Conservation (phyloP, 163 green algal genomes). For the Chlorella variabilis region DNA sequence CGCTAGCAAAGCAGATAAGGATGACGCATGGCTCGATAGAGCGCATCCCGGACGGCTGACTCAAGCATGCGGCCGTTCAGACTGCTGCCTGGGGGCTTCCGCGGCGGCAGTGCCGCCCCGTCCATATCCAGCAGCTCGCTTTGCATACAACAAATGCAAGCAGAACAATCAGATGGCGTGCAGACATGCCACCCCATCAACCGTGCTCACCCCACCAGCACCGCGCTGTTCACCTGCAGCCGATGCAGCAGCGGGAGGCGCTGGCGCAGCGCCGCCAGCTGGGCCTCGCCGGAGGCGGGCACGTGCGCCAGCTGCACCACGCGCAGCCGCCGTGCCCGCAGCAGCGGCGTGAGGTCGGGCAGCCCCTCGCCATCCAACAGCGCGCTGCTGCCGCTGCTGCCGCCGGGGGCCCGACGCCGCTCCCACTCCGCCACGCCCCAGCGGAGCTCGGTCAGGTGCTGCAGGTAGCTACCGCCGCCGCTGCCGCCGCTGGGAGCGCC, state of each 20-base stretch:
- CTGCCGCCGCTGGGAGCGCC: not conserved
- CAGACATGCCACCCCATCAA: too few relatives aligned
- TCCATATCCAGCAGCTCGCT: too few relatives aligned
- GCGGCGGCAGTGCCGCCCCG: too few relatives aligned
- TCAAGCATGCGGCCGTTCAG: too few relatives aligned
- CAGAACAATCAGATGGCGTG: too few relatives aligned
- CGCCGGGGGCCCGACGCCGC: too few relatives aligned
- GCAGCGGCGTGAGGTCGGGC: slow-evolving; percentile 8
- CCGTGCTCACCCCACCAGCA: slow-evolving; percentile 11
- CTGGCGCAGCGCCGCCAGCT: not conserved
- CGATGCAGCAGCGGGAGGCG: not conserved
- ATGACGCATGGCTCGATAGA: too few relatives aligned
- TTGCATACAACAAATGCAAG: too few relatives aligned
- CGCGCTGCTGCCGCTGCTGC: not conserved
- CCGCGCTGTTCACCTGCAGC: slow-evolving; percentile 27
- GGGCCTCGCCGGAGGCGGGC: not conserved
- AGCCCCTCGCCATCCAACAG: not conserved
- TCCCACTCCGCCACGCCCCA: slow-evolving; percentile 30
- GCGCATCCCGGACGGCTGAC: too few relatives aligned
- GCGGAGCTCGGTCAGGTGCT: slow-evolving; percentile 5
- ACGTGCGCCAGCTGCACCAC: slow-evolving; percentile 26
- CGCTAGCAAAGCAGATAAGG: too few relatives aligned
- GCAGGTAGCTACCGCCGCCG: not conserved
- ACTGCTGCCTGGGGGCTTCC: too few relatives aligned
- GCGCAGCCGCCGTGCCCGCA: not conserved